Percentiles rank a stretch among this genome's conserved stretches.
phyloP scores from a whole-genome alignment of 495 filamentous ascomycete genomes.

The Podospora bellae-mahoneyi region DNA sequence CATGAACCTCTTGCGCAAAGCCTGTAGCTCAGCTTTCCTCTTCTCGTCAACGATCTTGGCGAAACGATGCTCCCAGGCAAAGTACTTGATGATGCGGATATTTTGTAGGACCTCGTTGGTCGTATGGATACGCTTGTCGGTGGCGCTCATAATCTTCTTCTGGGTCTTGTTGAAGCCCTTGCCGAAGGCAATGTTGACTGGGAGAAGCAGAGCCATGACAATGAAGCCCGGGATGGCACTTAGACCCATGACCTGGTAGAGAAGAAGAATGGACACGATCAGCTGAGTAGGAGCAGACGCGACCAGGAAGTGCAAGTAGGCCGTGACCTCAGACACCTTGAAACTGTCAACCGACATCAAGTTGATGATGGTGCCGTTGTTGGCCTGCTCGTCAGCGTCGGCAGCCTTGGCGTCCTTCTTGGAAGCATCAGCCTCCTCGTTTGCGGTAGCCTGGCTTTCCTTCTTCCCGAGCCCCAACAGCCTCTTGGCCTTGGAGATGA shows the following conservation, averaged over 20 bases:
- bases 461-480: conserved; percentile 60
- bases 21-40: conserved; percentile 70
- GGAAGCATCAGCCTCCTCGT: conserved; percentile 32
- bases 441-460: conserved; percentile 29
- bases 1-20: conserved; percentile 77
- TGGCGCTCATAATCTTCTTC: conserved; percentile 87
- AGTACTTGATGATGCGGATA: conserved; percentile 99
- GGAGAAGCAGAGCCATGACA: conserved; percentile 86
- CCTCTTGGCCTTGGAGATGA: conserved; percentile 43
- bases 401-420: conserved; percentile 37
- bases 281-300: conserved; percentile 82
- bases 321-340: conserved; percentile 90
- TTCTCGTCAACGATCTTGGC: conserved; percentile 84
- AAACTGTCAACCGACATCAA: conserved; percentile 99
- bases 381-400: conserved; percentile 68
- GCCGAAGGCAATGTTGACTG: conserved; percentile 83
- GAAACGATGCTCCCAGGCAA: conserved; percentile 97
- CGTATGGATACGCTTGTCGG: conserved; percentile 92
- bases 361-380: conserved; percentile 95
- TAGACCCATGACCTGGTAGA: conserved; percentile 86
- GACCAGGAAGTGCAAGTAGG: conserved; percentile 88
- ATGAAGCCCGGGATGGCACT: conserved; percentile 91
- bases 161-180: conserved; percentile 79
- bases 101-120: conserved; percentile 98
- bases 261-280: conserved; percentile 62